phyloP scores from a whole-genome alignment of 495 filamentous ascomycete species.

The Penicillium malachiteum region DNA sequence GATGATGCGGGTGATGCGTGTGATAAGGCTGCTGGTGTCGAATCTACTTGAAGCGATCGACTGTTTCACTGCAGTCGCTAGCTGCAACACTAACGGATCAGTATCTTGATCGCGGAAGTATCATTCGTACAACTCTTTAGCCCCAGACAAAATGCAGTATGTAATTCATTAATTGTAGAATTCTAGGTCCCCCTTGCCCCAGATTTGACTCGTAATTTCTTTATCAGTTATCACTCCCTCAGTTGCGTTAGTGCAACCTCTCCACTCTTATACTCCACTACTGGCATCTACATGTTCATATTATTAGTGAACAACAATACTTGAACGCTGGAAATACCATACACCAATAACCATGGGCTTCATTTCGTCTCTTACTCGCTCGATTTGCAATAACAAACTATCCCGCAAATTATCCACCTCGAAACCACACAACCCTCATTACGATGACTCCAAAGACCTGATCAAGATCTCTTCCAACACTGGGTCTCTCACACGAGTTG shows the following conservation, averaged over 20 bases:
- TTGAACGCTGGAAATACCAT: background rate
- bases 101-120: background rate
- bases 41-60: conserved; percentile 8
- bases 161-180: conserved; percentile 10
- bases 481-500: conserved; percentile 10
- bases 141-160: background rate
- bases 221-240: conserved; percentile 14
- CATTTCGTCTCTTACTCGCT: conserved; percentile 18
- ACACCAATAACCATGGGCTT: conserved; percentile 20
- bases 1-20: too few relatives aligned
- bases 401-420: conserved; percentile 18
- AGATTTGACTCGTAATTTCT: conserved; percentile 7
- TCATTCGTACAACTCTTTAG: too few relatives aligned
- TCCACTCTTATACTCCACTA: background rate
- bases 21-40: too few relatives aligned
- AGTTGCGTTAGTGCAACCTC: background rate
- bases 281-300: background rate
- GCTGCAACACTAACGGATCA: background rate
- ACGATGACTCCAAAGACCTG: conserved; percentile 27
- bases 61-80: conserved; percentile 8
- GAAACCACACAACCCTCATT: conserved; percentile 12
- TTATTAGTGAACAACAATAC: too few relatives aligned
- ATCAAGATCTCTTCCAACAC: conserved; percentile 19
- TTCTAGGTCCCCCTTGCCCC: conserved; percentile 15
- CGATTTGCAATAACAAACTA: conserved; percentile 17